A percentile compares a stretch with the other conserved stretches of the same genome.
Conservation (phyloP, 2,329 filamentous ascomycete genomes). For the Xylariaceae sp. region DNA sequence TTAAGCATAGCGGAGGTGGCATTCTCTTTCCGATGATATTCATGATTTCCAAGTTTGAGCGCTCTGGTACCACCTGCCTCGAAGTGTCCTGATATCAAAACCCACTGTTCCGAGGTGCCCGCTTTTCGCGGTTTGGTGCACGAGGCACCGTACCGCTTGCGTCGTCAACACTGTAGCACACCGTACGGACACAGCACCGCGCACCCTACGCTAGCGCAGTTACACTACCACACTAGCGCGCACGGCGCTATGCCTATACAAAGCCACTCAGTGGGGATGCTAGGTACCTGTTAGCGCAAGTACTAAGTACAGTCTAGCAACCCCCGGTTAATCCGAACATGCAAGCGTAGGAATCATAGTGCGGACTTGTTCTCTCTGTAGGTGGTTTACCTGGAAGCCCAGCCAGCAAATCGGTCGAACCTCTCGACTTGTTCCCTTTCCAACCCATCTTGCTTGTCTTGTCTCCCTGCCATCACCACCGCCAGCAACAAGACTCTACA, state of each 20-base stretch:
- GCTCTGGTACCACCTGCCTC: too few species aligned
- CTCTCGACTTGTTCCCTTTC: slow-evolving; percentile 18
- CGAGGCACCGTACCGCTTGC: too few species aligned
- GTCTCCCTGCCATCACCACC: slow-evolving; percentile 17
- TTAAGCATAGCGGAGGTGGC: too few species aligned
- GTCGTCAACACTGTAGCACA: too few species aligned
- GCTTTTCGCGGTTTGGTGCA: too few species aligned
- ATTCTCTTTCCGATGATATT: too few species aligned
- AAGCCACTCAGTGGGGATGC: not conserved
- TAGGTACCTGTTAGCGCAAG: not conserved
- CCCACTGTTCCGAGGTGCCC: too few species aligned
- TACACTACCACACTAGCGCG: not conserved
- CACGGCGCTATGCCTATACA: not conserved
- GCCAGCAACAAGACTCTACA: slow-evolving; percentile 5
- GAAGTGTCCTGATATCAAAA: too few species aligned
- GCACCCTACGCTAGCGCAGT: not conserved
- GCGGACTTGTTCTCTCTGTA: not conserved
- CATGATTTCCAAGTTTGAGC: too few species aligned
- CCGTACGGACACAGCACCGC: not conserved
- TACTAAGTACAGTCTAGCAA: not conserved
- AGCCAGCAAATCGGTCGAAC: slow-evolving; percentile 19
- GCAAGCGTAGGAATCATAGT: not conserved
- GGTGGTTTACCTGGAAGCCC: not conserved
- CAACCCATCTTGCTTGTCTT: slow-evolving; percentile 14
- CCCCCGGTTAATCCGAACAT: slow-evolving; percentile 22